phyloP scores from a whole-genome alignment of 345 rosid species.

The Mallotus nudiflorus region DNA sequence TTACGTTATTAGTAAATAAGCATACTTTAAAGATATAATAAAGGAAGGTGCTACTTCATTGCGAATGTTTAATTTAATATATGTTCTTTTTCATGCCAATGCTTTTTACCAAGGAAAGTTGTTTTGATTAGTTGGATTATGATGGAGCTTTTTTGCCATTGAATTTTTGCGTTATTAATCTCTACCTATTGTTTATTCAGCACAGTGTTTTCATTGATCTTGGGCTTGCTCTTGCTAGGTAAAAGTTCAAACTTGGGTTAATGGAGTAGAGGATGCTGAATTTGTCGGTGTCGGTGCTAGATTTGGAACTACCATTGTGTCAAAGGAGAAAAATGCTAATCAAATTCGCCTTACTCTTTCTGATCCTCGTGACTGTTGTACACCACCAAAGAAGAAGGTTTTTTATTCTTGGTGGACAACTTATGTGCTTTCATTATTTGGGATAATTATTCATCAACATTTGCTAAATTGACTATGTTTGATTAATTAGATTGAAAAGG shows the following conservation, averaged over 20 bases:
- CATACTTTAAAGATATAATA: too few species aligned
- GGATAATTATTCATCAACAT: conserved; percentile 3
- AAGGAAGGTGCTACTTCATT: neutral
- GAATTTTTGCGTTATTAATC: conserved; percentile 4
- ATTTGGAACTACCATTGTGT: conserved; percentile 77
- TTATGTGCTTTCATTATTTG: neutral
- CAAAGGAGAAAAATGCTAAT: conserved; percentile 94
- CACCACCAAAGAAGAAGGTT: conserved; percentile 69
- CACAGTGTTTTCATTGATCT: conserved; percentile 2
- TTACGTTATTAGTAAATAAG: neutral
- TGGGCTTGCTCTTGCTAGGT: conserved; percentile 47
- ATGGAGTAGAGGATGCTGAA: conserved; percentile 73
- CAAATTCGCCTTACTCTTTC: conserved; percentile 68
- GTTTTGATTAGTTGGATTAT: too few species aligned
- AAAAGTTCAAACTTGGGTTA: conserved; percentile 94
- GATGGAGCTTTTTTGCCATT: neutral
- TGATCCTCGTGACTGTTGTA: conserved; percentile 86
- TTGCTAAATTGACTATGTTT: conserved; percentile 14
- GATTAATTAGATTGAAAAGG: conserved; percentile 62
- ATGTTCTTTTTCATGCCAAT: neutral
- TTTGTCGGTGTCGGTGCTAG: conserved; percentile 98
- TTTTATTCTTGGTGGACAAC: conserved; percentile 1
- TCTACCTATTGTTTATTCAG: conserved; percentile 10
- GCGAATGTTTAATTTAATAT: neutral
- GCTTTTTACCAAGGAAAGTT: conserved; percentile 1